Conservation (phyloP, 163 green algal species). For the Botryococcus braunii region DNA sequence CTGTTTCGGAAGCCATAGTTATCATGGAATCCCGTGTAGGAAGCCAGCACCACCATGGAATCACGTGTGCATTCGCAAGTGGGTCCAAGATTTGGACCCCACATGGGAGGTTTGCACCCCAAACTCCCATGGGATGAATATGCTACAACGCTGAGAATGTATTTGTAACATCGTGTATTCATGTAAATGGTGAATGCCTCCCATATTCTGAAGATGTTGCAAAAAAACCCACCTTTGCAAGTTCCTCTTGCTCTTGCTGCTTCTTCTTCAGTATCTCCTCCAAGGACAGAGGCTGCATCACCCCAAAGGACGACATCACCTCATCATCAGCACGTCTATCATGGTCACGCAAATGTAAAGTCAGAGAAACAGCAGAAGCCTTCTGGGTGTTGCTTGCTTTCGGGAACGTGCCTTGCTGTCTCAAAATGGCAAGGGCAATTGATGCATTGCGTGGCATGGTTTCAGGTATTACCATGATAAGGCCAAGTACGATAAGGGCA, state of each 20-base stretch:
- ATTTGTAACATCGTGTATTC: not conserved
- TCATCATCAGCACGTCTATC: too few relatives aligned
- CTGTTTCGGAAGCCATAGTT: too few relatives aligned
- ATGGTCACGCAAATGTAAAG: not conserved
- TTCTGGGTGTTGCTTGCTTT: not conserved
- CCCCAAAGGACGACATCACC: not conserved
- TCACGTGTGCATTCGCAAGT: too few relatives aligned
- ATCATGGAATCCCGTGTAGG: too few relatives aligned
- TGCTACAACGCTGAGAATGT: not conserved
- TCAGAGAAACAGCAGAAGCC: not conserved
- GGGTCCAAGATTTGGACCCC: not conserved
- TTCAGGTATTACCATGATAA: too few relatives aligned
- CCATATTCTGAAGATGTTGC: not conserved
- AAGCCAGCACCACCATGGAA: too few relatives aligned
- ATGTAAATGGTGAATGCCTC: conserved; percentile 5
- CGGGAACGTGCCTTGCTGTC: not conserved
- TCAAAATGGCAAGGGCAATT: too few relatives aligned
- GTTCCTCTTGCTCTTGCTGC: conserved; percentile 58
- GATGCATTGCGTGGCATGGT: too few relatives aligned
- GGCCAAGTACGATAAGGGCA: too few relatives aligned
- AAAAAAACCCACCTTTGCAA: conserved; percentile 49
- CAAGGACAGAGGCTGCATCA: conserved; percentile 72
- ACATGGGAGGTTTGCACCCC: not conserved
- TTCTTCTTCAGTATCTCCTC: conserved; percentile 84
- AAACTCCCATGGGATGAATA: not conserved